These are phyloP conservation scores for Calycina herbarum DNA, from an alignment of 2,329 filamentous ascomycete genomes.

Conservation along the genomic window DNA sequence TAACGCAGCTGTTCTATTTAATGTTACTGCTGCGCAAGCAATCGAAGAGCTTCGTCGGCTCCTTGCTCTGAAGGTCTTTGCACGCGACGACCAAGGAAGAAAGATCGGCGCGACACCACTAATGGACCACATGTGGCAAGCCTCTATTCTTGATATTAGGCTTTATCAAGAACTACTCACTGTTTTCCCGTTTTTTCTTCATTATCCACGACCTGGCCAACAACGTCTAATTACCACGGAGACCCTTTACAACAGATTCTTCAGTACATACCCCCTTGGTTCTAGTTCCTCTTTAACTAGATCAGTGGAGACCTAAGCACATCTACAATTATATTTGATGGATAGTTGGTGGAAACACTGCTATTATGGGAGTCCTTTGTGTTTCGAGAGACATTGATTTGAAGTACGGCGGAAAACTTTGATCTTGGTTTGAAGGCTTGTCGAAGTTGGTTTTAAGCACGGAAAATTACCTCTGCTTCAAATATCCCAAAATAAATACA, in stretches of 20 bases:
- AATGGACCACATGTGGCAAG: neutral
- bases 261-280: too few species aligned
- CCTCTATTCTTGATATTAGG: neutral
- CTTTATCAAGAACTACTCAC: neutral
- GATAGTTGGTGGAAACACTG: too few species aligned
- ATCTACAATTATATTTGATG: too few species aligned
- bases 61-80: neutral
- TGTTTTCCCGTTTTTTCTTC: neutral
- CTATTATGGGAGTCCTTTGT: too few species aligned
- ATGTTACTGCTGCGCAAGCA: neutral
- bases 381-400: too few species aligned
- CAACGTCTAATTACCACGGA: neutral
- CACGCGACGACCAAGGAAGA: neutral
- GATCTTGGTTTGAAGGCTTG: too few species aligned
- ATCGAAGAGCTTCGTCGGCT: slow-evolving; percentile 2
- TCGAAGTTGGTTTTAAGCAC: too few species aligned
- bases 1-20: neutral
- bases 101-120: neutral
- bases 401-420: too few species aligned
- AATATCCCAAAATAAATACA: too few species aligned
- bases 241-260: neutral
- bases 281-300: too few species aligned
- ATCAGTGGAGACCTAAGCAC: too few species aligned
- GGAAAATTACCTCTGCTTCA: too few species aligned
- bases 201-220: neutral